Conservation (phyloP, 805 yeast genomes). For the Nakazawaea ishiwadae region DNA sequence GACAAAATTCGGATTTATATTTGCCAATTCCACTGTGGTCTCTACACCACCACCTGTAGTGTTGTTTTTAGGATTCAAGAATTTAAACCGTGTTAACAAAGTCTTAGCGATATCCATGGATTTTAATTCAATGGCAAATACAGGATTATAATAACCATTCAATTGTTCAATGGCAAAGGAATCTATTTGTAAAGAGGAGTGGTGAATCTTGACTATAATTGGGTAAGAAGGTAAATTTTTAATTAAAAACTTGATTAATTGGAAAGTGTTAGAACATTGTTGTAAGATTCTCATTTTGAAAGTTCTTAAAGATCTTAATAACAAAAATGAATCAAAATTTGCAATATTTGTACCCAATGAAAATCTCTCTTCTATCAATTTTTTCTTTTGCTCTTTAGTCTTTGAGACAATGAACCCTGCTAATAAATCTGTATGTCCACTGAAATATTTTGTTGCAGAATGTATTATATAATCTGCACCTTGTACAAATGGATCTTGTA, state of each 20-base stretch:
- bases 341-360: conserved; percentile 49
- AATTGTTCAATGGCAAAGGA: conserved; percentile 35
- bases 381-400: conserved; percentile 25
- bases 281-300: conserved; percentile 44
- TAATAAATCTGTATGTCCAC: conserved; percentile 50
- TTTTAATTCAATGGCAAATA: conserved; percentile 37
- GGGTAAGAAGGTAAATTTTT: conserved; percentile 30
- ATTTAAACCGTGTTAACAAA: conserved; percentile 41
- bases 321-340: conserved; percentile 42
- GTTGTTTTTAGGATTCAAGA: conserved; percentile 44
- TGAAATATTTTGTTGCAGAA: conserved; percentile 52
- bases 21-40: conserved; percentile 44
- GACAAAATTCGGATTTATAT: conserved; percentile 27
- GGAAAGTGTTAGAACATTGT: conserved; percentile 41
- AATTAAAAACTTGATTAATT: conserved; percentile 33
- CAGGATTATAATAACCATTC: conserved; percentile 40
- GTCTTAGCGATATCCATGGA: conserved; percentile 31
- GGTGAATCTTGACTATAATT: conserved; percentile 31
- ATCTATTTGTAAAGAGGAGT: conserved; percentile 44
- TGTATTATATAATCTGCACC: conserved; percentile 52
- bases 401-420: conserved; percentile 48
- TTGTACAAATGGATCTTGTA: conserved; percentile 45
- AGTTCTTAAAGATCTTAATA: conserved; percentile 45
- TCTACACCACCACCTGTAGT: conserved; percentile 44
- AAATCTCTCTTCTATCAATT: conserved; percentile 35